These are phyloP conservation scores for Chaetomium tenue DNA, from an alignment of 495 filamentous ascomycete genomes.

Conservation along the genomic window DNA sequence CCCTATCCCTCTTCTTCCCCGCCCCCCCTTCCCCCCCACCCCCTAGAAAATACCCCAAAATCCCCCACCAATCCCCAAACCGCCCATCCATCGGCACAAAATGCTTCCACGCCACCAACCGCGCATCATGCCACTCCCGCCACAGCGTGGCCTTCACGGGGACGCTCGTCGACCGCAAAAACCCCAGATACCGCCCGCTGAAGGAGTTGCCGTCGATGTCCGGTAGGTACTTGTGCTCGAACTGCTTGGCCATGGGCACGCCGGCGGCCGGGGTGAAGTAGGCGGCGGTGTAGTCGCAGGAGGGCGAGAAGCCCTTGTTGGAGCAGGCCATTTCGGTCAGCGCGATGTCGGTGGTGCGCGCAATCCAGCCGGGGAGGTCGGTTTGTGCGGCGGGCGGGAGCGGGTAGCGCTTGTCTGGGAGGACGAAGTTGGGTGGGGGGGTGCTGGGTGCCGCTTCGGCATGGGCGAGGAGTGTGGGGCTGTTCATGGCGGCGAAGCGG, in stretches of 20 bases:
- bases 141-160: slow-evolving; percentile 73
- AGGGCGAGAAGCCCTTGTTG: neutral
- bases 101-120: slow-evolving; percentile 68
- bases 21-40: slow-evolving; percentile 25
- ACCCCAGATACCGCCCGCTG: slow-evolving; percentile 67
- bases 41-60: slow-evolving; percentile 79
- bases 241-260: slow-evolving; percentile 55
- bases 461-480: slow-evolving; percentile 55
- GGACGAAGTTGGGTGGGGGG: slow-evolving; percentile 34
- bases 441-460: slow-evolving; percentile 31
- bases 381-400: neutral
- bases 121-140: slow-evolving; percentile 71
- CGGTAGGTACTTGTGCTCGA: slow-evolving; percentile 59
- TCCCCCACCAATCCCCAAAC: slow-evolving; percentile 70
- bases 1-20: slow-evolving; percentile 13
- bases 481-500: slow-evolving; percentile 66
- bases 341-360: slow-evolving; percentile 38
- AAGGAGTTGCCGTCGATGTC: slow-evolving; percentile 78
- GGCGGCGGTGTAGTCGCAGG: slow-evolving; percentile 51
- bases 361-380: slow-evolving; percentile 42
- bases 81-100: slow-evolving; percentile 85
- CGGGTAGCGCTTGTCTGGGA: slow-evolving; percentile 40
- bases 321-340: slow-evolving; percentile 49
- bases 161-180: slow-evolving; percentile 60
- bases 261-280: slow-evolving; percentile 42